phyloP scores from a whole-genome alignment of 1,139 yeast genomes.

The Suhomyces bokatorum region DNA sequence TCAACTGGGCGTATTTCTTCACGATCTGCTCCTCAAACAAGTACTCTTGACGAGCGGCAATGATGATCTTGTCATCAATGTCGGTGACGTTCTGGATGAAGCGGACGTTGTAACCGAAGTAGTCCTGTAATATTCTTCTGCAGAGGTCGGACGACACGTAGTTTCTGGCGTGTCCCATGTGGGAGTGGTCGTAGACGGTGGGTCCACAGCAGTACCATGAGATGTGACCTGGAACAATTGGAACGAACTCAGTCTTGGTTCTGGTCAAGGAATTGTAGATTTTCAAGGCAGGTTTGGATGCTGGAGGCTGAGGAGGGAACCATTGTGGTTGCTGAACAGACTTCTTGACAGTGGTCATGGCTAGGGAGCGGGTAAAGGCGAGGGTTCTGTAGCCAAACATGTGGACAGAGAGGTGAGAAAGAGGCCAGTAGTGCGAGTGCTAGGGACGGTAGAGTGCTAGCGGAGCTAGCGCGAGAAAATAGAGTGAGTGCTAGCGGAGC shows the following conservation, averaged over 20 bases:
- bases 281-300: constrained; percentile 22
- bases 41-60: constrained; percentile 89
- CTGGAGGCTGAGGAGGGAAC: constrained; percentile 19
- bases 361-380: constrained; percentile 4
- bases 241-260: constrained; percentile 71
- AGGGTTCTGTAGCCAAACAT: constrained; percentile 5
- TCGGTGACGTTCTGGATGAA: constrained; percentile 97
- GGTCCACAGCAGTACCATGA: constrained; percentile 99
- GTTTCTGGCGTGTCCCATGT: constrained; percentile 99
- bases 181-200: constrained; percentile 95
- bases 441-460: no score
- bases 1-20: constrained; percentile 29
- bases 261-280: constrained; percentile 82
- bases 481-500: no score
- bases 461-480: no score
- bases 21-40: constrained; percentile 62
- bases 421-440: not conserved
- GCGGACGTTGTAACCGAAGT: constrained; percentile 82
- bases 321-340: constrained; percentile 41
- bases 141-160: constrained; percentile 93
- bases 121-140: constrained; percentile 82
- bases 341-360: constrained; percentile 11
- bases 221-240: constrained; percentile 60
- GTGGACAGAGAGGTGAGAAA: not conserved
- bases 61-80: constrained; percentile 93